Evolutionary conservation across 1,139 yeast genomes (phyloP), one percentile per base, ranked within the genome.

Genomic region (Keqinozyma sinolaborantium): DNA sequence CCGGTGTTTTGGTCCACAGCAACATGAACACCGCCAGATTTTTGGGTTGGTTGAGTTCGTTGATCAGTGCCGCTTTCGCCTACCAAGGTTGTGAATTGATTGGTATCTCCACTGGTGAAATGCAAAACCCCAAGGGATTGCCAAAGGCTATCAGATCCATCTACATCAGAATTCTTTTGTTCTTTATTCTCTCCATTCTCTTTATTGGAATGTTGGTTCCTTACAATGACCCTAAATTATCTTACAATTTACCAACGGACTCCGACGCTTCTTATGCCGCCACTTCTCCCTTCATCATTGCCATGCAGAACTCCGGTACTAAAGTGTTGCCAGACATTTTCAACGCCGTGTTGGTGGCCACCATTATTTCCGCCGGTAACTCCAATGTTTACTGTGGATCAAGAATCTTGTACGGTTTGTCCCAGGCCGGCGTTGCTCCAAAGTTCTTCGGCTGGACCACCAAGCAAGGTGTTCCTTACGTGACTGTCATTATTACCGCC

Each of bases 51-150:
- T 73, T 66, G 54, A 66, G 79, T 42, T 63, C 78, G 39, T 56
- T 82, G 45, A 74, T 82, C 39, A 73, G 70, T 40, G 81, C 90
- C 24, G 86, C 86, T 41, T 87, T 87, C 63, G 82, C 95, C 28
- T 82, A 83, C 46, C 76, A 81, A 60, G 94, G 94, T 54, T 69
- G 73, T 39, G 97, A 90, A 59, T 72, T 85, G 44, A 84, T 85
- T 19, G 96, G 95, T 47, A 76, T 90, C 35, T 78, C 95, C 4
- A 92, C 95, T 13, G 95, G 95, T 53, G 97, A 90, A 61, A 75
- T 92, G 30, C 71, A 75, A 30, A 83, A 85, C 58, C 96, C 97
- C 35, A 78, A 75, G 44, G 72, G 94, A 10, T 85, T 90, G 32
- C 96, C 96, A 36, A 72, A 73, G 38, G 96, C 96, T 20, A 84